Conservation (phyloP, 176 grass and related monocot genomes). For the Guadua angustifolia region DNA sequence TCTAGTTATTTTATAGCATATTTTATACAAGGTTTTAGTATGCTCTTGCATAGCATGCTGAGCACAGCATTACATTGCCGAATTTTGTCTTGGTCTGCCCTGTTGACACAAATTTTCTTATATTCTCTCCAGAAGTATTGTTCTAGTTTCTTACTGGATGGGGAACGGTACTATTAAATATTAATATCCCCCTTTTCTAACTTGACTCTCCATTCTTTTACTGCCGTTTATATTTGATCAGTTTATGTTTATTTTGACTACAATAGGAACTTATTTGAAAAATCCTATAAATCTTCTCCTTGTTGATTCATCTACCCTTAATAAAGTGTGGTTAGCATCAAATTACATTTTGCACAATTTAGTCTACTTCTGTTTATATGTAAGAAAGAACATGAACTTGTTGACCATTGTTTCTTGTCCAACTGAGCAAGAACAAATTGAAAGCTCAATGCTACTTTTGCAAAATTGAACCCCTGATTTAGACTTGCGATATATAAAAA, state of each 20-base stretch:
- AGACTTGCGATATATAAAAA: too few relatives aligned
- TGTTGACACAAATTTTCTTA: neutral
- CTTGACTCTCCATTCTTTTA: neutral
- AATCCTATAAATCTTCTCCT: too few relatives aligned
- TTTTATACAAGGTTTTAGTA: neutral
- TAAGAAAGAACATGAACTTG: neutral
- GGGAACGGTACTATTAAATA: neutral
- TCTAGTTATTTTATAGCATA: neutral
- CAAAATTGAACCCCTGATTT: too few relatives aligned
- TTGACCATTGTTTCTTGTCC: neutral
- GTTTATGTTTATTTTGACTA: neutral
- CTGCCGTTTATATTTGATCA: neutral
- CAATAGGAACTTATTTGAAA: neutral
- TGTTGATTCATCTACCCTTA: neutral
- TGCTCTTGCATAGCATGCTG: neutral
- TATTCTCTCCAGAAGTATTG: too few relatives aligned
- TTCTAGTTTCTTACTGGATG: neutral
- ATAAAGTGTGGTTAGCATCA: neutral
- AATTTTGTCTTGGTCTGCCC: neutral
- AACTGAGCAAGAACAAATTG: neutral
- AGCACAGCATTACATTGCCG: neutral
- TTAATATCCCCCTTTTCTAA: neutral
- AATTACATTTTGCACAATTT: neutral
- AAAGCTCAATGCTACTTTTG: neutral
- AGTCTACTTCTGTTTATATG: neutral